Evolutionary conservation across 169 alveolate genomes (phyloP), one percentile per base, ranked within the genome.

Genomic region (Amoebophrya sp.): DNA sequence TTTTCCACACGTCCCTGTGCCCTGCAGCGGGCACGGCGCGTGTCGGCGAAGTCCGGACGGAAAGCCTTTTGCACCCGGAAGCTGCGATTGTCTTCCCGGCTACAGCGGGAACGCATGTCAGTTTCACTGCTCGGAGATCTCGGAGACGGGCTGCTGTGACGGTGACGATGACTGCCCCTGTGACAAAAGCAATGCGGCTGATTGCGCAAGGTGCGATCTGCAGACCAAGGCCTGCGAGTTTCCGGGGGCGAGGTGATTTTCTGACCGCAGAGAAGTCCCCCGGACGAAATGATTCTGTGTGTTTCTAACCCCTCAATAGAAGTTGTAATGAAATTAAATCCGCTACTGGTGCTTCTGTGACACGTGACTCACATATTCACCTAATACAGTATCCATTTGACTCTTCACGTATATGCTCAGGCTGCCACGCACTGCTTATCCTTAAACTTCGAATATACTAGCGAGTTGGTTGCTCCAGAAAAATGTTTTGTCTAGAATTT

Each of bases 111-210:
- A 23, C 76, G 78, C 38, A 29, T 65, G 83, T 36, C 83, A 65
- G 83, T 65, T 26, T 26, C 92, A 90, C 47, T 90, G 92, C 92
- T n/a, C 53, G 34, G 92, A 90, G 29, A 18, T 65, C 33, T 65
- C 83, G n/a, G 55, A 90, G 10, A 65, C 83, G 36, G 92, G 92
- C 92, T 90, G 92, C 78, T 90, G 92, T n/a, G 55, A 90, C 36
- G 78, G 41, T 6, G 92, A 90, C 36, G 92, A 90, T 78, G 92
- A 90, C 78, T 90, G 92, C 92, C 92, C 92, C 33, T 90, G 83
- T 36, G 83, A 65, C 33, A 65, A 65, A 36, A 65, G 39, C 36
- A 65, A 65, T 36, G 83, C 83, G 39, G 83, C 83, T 0, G 83
- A 65, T 18, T 65, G 83, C 83, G 83, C 83, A 6, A 65, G 2